phyloP scores from a whole-genome alignment of 2,329 filamentous ascomycete species.

The Aureobasidium lini region DNA sequence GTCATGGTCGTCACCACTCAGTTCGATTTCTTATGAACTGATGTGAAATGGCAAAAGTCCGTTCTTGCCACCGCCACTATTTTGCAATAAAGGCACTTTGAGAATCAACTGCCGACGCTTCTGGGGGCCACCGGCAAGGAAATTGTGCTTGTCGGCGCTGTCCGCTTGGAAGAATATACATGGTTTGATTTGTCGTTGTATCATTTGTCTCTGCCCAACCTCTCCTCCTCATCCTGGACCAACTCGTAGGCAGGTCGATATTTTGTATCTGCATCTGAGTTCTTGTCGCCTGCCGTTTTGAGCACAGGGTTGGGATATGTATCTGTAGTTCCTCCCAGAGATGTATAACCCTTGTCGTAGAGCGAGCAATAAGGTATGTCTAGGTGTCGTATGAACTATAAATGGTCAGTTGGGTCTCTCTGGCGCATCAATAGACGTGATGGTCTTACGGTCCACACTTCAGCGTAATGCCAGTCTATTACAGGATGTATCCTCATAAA shows the following conservation, averaged over 20 bases:
- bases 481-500: slow-evolving; percentile 94
- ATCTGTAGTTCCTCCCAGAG: slow-evolving; percentile 81
- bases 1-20: neutral
- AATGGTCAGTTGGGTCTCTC: slow-evolving; percentile 2
- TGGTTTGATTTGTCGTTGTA: neutral
- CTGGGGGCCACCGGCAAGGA: no score
- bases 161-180: neutral
- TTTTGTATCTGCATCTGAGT: slow-evolving; percentile 27
- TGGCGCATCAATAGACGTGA: neutral
- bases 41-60: neutral
- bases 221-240: slow-evolving; percentile 66
- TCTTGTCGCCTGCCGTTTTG: slow-evolving; percentile 26
- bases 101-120: neutral
- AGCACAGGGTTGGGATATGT: slow-evolving; percentile 82
- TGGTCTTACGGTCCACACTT: slow-evolving; percentile 79
- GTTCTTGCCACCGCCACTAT: slow-evolving; percentile 3
- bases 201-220: slow-evolving; percentile 59
- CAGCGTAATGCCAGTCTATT: slow-evolving; percentile 93
- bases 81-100: neutral
- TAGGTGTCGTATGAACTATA: slow-evolving; percentile 69
- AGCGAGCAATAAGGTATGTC: slow-evolving; percentile 76
- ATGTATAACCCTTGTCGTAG: slow-evolving; percentile 86
- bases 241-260: slow-evolving; percentile 73
- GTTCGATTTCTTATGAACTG: neutral
- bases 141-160: neutral